Evolutionary conservation across 352 stramenopile genomes (phyloP).

Genomic region (Phytopythium helicoides): DNA sequence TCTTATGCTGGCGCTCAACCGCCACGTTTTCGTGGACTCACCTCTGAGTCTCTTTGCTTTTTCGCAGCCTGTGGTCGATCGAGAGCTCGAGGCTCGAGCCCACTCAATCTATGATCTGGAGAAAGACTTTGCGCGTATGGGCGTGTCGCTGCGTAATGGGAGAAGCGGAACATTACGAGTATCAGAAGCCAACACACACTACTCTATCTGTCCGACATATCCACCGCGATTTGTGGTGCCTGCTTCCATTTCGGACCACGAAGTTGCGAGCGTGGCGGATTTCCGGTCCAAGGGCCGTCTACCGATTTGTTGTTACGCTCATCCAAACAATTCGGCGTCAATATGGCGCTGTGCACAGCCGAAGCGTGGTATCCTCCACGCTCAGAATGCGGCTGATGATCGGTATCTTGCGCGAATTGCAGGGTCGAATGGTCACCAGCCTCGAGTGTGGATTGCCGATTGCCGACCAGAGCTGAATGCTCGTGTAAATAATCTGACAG

Average conservation of each 20-base stretch:
- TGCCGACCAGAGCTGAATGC: constrained; percentile 89
- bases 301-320: constrained; percentile 81
- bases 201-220: constrained; percentile 82
- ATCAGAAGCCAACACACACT: constrained; percentile 62
- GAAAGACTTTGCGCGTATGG: constrained; percentile 73
- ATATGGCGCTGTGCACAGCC: constrained; percentile 87
- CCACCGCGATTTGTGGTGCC: constrained; percentile 74
- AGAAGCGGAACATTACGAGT: constrained; percentile 38
- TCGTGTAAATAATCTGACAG: constrained; percentile 87
- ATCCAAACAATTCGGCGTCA: constrained; percentile 59
- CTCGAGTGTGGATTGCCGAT: constrained; percentile 86
- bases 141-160: constrained; percentile 34
- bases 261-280: constrained; percentile 61
- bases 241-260: constrained; percentile 49
- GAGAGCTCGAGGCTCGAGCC: constrained; percentile 31
- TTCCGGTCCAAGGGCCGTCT: constrained; percentile 84
- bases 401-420: constrained; percentile 68
- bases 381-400: constrained; percentile 71
- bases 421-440: constrained; percentile 33
- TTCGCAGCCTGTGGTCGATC: constrained; percentile 15
- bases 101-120: constrained; percentile 69
- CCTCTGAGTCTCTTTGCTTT: constrained; percentile 75
- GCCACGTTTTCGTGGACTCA: constrained; percentile 70
- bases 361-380: constrained; percentile 80
- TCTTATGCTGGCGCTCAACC: constrained; percentile 70